These are phyloP conservation scores for Phaseolus lunatus DNA, from an alignment of 306 rosid genomes.

Conservation along the genomic window DNA sequence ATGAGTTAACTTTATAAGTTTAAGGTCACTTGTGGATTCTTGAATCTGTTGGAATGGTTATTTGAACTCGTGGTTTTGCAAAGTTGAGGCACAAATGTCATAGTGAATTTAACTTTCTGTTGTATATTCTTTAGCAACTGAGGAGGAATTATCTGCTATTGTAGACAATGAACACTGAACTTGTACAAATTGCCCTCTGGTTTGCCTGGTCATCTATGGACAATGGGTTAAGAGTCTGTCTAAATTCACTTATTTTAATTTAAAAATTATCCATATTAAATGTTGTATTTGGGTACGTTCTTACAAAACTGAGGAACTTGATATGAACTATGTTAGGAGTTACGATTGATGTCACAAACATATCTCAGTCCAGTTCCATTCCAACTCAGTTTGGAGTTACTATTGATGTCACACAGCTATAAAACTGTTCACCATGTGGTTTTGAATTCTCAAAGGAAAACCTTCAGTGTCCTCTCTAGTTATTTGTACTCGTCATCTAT, in stretches of 20 bases:
- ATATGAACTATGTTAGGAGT: too few relatives aligned
- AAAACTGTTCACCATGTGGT: neutral
- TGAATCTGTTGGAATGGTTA: neutral
- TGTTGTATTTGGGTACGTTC: conserved; percentile 1
- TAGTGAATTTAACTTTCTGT: neutral
- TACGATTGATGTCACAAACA: too few relatives aligned
- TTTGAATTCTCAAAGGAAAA: conserved; percentile 10
- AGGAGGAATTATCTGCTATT: neutral
- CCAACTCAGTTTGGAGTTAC: neutral
- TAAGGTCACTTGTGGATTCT: neutral
- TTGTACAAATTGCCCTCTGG: conserved; percentile 8
- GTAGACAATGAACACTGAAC: neutral
- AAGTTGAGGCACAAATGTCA: neutral
- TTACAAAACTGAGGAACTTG: neutral
- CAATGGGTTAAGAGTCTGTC: neutral
- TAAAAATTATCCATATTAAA: neutral
- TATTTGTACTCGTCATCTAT: neutral
- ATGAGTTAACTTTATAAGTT: neutral
- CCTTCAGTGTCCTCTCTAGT: neutral
- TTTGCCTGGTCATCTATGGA: neutral
- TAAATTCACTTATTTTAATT: neutral
- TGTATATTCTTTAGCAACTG: neutral
- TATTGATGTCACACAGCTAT: neutral
- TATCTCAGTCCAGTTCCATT: neutral
- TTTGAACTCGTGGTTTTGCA: conserved; percentile 23